A percentile compares a stretch with the other conserved stretches of the same genome.
These are phyloP conservation scores for Porcisia deanei DNA, from an alignment of 208 protist genomes.

Conservation along the genomic window DNA sequence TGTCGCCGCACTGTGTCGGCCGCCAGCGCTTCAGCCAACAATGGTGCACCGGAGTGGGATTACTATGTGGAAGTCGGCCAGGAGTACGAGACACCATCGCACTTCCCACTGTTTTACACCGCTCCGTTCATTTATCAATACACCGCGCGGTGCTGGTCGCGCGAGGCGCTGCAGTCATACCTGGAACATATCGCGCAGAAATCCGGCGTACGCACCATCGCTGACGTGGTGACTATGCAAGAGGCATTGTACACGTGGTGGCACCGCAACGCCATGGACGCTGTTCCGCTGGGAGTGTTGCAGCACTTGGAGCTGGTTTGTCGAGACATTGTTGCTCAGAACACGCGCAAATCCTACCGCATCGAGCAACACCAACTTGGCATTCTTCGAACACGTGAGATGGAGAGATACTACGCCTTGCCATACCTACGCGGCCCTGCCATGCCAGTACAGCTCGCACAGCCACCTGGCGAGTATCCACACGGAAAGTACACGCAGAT, in stretches of 20 bases:
- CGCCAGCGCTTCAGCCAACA: slow-evolving; percentile 31
- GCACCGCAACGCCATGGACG: slow-evolving; percentile 18
- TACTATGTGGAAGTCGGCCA: slow-evolving; percentile 76
- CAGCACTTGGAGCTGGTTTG: slow-evolving; percentile 66
- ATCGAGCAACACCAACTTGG: slow-evolving; percentile 41
- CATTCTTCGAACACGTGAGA: slow-evolving; percentile 59
- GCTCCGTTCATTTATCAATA: slow-evolving; percentile 80
- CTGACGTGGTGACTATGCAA: slow-evolving; percentile 29
- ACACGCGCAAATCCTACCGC: slow-evolving; percentile 45
- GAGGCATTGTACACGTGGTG: slow-evolving; percentile 30
- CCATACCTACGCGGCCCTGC: slow-evolving; percentile 60
- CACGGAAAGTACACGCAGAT: slow-evolving; percentile 65
- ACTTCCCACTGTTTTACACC: slow-evolving; percentile 72
- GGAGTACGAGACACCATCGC: slow-evolving; percentile 61
- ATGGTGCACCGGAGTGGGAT: slow-evolving; percentile 72
- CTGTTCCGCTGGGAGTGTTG: slow-evolving; percentile 53
- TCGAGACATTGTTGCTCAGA: slow-evolving; percentile 57
- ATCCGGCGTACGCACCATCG: slow-evolving; percentile 54
- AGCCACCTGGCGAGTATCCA: slow-evolving; percentile 56
- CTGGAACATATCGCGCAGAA: slow-evolving; percentile 51
- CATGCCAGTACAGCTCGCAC: slow-evolving; percentile 54
- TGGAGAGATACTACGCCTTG: slow-evolving; percentile 79
- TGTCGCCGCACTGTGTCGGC: slow-evolving; percentile 57
- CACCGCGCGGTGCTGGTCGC: slow-evolving; percentile 59
- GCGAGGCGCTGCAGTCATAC: slow-evolving; percentile 39